phyloP scores from a whole-genome alignment of 2,329 filamentous ascomycete genomes.

The Alternaria gansuensis region DNA sequence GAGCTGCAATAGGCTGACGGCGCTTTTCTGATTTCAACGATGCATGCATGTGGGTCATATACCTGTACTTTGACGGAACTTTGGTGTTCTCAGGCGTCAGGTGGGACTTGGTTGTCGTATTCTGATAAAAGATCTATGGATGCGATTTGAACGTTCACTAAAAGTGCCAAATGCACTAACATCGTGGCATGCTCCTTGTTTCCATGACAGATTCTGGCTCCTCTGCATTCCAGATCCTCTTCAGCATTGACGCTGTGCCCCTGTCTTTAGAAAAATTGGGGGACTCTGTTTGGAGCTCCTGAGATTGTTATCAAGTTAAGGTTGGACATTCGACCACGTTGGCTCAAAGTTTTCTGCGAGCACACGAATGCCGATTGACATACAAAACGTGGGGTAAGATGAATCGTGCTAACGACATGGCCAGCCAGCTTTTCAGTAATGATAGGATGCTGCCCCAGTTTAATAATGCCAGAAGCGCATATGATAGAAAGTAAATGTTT shows the following conservation, averaged over 20 bases:
- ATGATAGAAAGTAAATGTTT: neutral
- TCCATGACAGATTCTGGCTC: neutral
- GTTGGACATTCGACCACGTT: too few relatives aligned
- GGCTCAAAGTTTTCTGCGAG: too few relatives aligned
- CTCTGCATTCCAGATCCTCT: neutral
- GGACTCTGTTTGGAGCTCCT: neutral
- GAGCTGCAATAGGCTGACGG: conserved; percentile 12
- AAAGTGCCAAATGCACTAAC: neutral
- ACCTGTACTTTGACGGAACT: conserved; percentile 42
- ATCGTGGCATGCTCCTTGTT: neutral
- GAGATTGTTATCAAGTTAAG: too few relatives aligned
- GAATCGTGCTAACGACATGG: too few relatives aligned
- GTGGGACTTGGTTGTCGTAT: conserved; percentile 23
- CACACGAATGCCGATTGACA: too few relatives aligned
- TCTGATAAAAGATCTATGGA: conserved; percentile 30
- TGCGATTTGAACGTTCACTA: conserved; percentile 22
- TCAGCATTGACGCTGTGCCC: neutral
- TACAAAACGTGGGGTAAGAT: too few relatives aligned
- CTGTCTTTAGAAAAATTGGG: neutral
- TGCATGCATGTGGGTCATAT: conserved; percentile 42
- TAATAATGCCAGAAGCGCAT: neutral
- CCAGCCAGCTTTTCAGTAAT: too few relatives aligned
- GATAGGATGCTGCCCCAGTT: neutral
- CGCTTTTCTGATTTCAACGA: conserved; percentile 35
- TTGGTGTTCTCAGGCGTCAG: conserved; percentile 43